Evolutionary conservation across 768 basidiomycete genomes (phyloP).

Genomic region (Baorangia bicolor): DNA sequence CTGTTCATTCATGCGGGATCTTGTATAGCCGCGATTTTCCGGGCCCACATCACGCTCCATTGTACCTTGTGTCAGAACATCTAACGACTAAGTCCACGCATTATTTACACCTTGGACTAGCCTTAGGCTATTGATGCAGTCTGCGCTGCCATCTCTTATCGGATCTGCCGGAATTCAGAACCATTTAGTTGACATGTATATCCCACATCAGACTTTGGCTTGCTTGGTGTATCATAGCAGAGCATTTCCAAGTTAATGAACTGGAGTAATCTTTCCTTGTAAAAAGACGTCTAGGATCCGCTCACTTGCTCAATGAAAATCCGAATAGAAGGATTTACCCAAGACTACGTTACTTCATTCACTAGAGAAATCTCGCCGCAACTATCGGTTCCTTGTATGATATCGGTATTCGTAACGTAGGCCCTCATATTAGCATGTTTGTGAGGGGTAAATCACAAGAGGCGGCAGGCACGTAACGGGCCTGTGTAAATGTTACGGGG

Average conservation of each 20-base stretch:
- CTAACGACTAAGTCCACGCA: conserved; percentile 46
- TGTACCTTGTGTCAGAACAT: conserved; percentile 87
- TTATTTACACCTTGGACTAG: conserved; percentile 11
- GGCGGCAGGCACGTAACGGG: not conserved
- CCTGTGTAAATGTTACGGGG: conserved; percentile 32
- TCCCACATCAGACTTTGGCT: conserved; percentile 17
- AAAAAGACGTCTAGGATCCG: not conserved
- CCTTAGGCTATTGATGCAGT: not conserved
- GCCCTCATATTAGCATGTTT: not conserved
- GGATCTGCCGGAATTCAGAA: conserved; percentile 21
- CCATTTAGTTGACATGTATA: conserved; percentile 28
- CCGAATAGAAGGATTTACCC: not conserved
- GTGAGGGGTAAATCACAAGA: not conserved
- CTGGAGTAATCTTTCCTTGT: not conserved
- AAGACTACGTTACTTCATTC: not conserved
- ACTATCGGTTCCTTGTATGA: too few relatives aligned
- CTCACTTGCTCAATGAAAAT: not conserved
- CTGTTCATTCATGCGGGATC: conserved; percentile 13
- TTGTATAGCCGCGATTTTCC: conserved; percentile 72
- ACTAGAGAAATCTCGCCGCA: too few relatives aligned
- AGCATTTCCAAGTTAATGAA: conserved; percentile 15
- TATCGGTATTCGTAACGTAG: not conserved
- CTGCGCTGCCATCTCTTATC: conserved; percentile 4
- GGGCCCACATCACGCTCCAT: conserved; percentile 69
- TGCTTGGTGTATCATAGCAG: conserved; percentile 33